phyloP scores from a whole-genome alignment of 2,329 filamentous ascomycete species.

The Ophiostoma fasciatum region DNA sequence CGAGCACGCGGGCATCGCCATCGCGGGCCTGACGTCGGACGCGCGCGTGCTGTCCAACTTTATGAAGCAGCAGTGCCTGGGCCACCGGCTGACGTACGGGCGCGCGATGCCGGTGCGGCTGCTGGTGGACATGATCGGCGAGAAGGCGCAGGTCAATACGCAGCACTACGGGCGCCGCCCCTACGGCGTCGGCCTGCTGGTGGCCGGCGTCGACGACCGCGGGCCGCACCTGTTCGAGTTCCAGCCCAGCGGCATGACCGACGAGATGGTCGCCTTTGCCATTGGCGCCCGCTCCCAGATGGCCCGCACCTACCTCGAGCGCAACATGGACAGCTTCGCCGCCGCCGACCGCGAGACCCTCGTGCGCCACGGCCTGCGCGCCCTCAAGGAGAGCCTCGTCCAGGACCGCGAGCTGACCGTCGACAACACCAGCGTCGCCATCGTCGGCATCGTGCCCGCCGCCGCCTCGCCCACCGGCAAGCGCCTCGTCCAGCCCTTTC shows the following conservation, averaged over 20 bases:
- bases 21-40: constrained; percentile 92
- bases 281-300: constrained; percentile 96
- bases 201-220: constrained; percentile 84
- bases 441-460: constrained; percentile 57
- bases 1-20: constrained; percentile 86
- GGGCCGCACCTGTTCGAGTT: constrained; percentile 97
- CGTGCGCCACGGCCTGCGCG: constrained; percentile 76
- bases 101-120: constrained; percentile 81
- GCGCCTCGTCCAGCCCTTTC: constrained; percentile 62
- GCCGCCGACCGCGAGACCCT: constrained; percentile 67
- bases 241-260: constrained; percentile 87
- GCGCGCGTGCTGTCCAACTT: constrained; percentile 99
- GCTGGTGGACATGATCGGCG: constrained; percentile 82
- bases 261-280: constrained; percentile 92
- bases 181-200: constrained; percentile 85
- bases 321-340: constrained; percentile 73
- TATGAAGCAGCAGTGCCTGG: constrained; percentile 98
- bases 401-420: constrained; percentile 97
- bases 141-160: constrained; percentile 94
- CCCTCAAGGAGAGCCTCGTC: constrained; percentile 86
- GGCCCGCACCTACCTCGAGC: constrained; percentile 92
- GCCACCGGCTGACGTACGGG: constrained; percentile 89
- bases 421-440: constrained; percentile 86
- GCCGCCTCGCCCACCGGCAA: constrained; percentile 30
- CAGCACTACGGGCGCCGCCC: constrained; percentile 94